These are phyloP conservation scores for Backusella morwellensis DNA, from an alignment of 192 early-diverging fungal species.

Conservation along the genomic window DNA sequence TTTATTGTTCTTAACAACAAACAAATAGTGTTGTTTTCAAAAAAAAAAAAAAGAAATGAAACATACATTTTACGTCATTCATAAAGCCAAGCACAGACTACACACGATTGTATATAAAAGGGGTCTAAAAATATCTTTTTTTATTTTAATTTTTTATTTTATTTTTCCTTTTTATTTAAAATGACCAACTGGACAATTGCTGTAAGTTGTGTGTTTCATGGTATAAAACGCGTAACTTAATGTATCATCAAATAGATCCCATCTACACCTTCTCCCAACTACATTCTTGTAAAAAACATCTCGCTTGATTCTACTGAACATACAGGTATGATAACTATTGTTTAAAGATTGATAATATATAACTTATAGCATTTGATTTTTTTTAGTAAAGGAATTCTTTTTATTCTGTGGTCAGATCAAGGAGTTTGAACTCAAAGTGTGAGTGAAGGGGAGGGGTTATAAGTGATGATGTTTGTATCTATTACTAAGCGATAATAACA, in stretches of 20 bases:
- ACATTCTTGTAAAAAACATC: conserved; percentile 54
- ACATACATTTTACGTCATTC: not conserved
- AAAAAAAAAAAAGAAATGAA: not conserved
- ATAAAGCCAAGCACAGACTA: not conserved
- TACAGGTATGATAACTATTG: conserved; percentile 31
- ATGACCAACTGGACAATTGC: not conserved
- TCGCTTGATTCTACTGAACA: conserved; percentile 49
- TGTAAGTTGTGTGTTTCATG: not conserved
- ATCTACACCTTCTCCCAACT: conserved; percentile 46
- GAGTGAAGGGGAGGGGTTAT: conserved; percentile 15
- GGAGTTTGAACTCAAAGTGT: conserved; percentile 59
- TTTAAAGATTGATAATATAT: too few relatives aligned
- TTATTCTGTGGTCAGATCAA: conserved; percentile 63
- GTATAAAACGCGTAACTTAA: not conserved
- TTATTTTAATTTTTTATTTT: not conserved
- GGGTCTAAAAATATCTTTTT: not conserved
- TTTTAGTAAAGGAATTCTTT: conserved; percentile 63
- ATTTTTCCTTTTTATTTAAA: not conserved
- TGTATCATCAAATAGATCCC: conserved; percentile 35
- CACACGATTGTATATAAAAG: not conserved
- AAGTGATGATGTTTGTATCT: not conserved
- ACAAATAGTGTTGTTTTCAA: too few relatives aligned
- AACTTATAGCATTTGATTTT: not conserved
- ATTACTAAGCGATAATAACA: not conserved
- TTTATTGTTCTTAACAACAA: too few relatives aligned